Conservation (phyloP, 129 eudicot genomes). For the Glebionis coronaria region DNA sequence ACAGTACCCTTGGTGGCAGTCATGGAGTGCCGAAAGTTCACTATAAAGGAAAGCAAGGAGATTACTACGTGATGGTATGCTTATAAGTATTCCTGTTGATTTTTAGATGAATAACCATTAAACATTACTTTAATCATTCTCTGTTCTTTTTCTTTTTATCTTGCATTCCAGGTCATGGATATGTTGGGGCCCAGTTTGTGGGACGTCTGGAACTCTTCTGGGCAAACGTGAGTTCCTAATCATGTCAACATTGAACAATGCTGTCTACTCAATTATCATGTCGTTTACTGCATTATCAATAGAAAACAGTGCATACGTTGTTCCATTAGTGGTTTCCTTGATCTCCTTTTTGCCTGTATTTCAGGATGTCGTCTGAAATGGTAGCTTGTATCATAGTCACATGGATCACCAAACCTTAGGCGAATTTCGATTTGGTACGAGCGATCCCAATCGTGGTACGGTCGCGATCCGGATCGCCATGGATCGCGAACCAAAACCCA, state of each 20-base stretch:
- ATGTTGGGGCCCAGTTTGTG: conserved; percentile 91
- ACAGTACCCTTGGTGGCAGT: conserved; percentile 84
- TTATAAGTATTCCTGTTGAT: conserved; percentile 8
- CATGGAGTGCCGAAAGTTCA: conserved; percentile 89
- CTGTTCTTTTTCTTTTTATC: not conserved
- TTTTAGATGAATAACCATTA: conserved; percentile 33
- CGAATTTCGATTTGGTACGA: too few relatives aligned
- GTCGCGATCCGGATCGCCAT: too few relatives aligned
- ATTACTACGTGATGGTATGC: conserved; percentile 83
- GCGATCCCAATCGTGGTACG: too few relatives aligned
- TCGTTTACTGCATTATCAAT: not conserved
- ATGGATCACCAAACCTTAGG: too few relatives aligned
- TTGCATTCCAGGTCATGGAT: conserved; percentile 66
- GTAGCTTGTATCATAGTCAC: too few relatives aligned
- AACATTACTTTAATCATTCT: conserved; percentile 9
- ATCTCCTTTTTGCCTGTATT: not conserved
- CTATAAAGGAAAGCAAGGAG: conserved; percentile 85
- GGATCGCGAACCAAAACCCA: too few relatives aligned
- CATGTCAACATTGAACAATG: conserved; percentile 1
- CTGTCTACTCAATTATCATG: not conserved
- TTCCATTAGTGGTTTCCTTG: conserved; percentile 2
- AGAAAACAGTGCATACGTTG: not conserved
- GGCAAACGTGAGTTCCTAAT: conserved; percentile 60
- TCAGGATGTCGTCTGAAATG: conserved; percentile 32
- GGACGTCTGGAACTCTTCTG: conserved; percentile 88